Percentiles rank a stretch among this genome's conserved stretches.
Conservation (phyloP, 1,139 yeast species). For the Debaryomyces nepalensis region DNA sequence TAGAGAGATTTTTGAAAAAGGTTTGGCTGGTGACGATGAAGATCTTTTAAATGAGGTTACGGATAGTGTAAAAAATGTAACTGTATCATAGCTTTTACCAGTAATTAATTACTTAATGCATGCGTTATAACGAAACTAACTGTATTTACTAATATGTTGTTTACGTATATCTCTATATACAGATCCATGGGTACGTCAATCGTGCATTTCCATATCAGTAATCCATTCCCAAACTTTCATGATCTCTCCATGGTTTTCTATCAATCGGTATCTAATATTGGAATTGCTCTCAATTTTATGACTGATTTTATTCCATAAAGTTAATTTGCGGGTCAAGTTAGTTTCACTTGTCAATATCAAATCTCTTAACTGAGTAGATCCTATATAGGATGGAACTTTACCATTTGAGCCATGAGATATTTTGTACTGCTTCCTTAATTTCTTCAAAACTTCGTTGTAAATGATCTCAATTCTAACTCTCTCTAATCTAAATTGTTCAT, state of each 20-base stretch:
- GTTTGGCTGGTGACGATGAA: constrained; percentile 66
- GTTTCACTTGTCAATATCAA: constrained; percentile 56
- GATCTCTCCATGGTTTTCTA: constrained; percentile 84
- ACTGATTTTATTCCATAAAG: constrained; percentile 69
- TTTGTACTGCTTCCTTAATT: constrained; percentile 46
- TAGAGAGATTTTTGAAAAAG: constrained; percentile 84
- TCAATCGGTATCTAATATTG: constrained; percentile 60
- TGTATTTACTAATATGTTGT: constrained; percentile 3
- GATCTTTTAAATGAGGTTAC: constrained; percentile 41
- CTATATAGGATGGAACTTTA: constrained; percentile 52
- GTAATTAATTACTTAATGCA: constrained; percentile 3
- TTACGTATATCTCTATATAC: constrained; percentile 7
- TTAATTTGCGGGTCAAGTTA: constrained; percentile 46
- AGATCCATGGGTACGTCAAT: background rate
- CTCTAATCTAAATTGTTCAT: constrained; percentile 36
- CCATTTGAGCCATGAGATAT: constrained; percentile 30
- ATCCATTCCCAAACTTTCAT: constrained; percentile 93
- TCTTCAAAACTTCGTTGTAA: constrained; percentile 49
- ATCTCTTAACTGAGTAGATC: constrained; percentile 80
- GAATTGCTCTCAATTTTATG: constrained; percentile 66
- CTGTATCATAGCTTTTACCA: constrained; percentile 6
- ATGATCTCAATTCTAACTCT: constrained; percentile 38
- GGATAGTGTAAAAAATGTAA: constrained; percentile 24
- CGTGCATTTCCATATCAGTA: constrained; percentile 39
- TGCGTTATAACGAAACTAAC: background rate